These are phyloP conservation scores for Alternaria novae-zelandiae DNA, from an alignment of 2,329 filamentous ascomycete species.

Conservation along the genomic window DNA sequence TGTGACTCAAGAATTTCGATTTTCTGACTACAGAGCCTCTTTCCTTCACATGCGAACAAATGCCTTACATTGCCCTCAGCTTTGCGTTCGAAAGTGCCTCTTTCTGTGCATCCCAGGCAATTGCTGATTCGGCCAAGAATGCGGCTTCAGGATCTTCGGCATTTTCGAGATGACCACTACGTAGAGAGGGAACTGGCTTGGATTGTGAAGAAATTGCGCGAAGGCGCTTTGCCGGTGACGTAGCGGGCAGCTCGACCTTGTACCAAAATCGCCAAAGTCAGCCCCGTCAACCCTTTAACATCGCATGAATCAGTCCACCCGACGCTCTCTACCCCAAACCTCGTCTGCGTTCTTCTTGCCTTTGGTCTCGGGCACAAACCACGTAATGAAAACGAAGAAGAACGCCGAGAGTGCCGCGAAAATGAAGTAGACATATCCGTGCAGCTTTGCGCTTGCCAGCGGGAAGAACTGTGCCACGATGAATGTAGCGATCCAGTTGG, in stretches of 20 bases:
- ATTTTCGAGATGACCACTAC: conserved; percentile 12
- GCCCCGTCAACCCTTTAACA: not conserved
- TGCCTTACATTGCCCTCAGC: conserved; percentile 5
- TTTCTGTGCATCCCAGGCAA: conserved; percentile 92
- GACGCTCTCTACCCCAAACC: conserved; percentile 77
- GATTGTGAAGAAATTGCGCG: not conserved
- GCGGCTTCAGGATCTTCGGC: conserved; percentile 86
- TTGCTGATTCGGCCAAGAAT: conserved; percentile 87
- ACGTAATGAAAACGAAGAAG: conserved; percentile 74
- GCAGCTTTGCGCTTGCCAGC: conserved; percentile 77
- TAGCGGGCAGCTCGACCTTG: conserved; percentile 92
- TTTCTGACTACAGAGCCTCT: not conserved
- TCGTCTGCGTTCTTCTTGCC: conserved; percentile 85
- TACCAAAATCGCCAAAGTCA: not conserved
- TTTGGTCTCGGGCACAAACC: conserved; percentile 83
- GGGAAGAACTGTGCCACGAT: conserved; percentile 95
- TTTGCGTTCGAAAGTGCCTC: conserved; percentile 82
- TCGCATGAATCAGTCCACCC: conserved; percentile 36
- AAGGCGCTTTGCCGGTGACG: conserved; percentile 84
- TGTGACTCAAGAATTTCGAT: not conserved
- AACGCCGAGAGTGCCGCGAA: conserved; percentile 77
- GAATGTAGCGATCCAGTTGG: conserved; percentile 91
- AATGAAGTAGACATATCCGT: conserved; percentile 89
- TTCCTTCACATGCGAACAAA: not conserved
- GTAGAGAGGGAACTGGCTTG: not conserved